Evolutionary conservation across 352 stramenopile species (phyloP), one percentile per base, ranked within the genome.

Genomic region (Phytophthora capsici): DNA sequence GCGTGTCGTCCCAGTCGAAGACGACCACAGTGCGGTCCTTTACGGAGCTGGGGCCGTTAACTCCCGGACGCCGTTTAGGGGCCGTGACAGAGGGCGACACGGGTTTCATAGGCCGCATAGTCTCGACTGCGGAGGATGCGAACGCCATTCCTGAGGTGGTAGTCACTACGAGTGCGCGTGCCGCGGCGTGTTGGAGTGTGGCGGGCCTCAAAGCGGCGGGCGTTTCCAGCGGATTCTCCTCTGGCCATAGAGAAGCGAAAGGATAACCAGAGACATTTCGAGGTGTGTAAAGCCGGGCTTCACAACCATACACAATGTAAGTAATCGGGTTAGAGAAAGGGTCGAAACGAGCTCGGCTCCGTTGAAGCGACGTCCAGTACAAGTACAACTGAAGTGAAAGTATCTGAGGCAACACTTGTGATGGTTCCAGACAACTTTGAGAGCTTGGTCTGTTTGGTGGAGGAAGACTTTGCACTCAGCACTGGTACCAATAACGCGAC

Each of bases 1-100:
- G 75, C 63, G 87, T 95, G 78, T 95, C 87, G 66, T 95, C 87
- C 87, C 87, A 95, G 65, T 95, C 87, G 47, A 95, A 95, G 37
- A 95, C 87, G 3, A 91, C 85, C 23, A 95, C 85, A 12, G 87
- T 95, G 47, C 85, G 84, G 57, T 94, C 86, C 46, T 78, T 77
- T n/a, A 89, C 66, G 16, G 77, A 82, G 55, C 44, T 40, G 43
- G 28, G 12, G 22, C 13, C 13, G 32, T 7, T n/a, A 34, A 22
- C 53, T 12, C 22, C 54, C 3, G 40, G 9, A 22, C 54, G 61
- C 16, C 61, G 56, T 60, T 81, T 80, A 16, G 58, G 32, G 17
- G 55, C 46, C 10, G 61, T 49, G 17, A 41, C 19, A 6, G 53
- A 38, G 23, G 61, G 47, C 20, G 58, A 63, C 53, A 66, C 40